Evolutionary conservation across 2,329 filamentous ascomycete species (phyloP), one percentile per base, ranked within the genome.

Genomic region (Laburnicola sp.): DNA sequence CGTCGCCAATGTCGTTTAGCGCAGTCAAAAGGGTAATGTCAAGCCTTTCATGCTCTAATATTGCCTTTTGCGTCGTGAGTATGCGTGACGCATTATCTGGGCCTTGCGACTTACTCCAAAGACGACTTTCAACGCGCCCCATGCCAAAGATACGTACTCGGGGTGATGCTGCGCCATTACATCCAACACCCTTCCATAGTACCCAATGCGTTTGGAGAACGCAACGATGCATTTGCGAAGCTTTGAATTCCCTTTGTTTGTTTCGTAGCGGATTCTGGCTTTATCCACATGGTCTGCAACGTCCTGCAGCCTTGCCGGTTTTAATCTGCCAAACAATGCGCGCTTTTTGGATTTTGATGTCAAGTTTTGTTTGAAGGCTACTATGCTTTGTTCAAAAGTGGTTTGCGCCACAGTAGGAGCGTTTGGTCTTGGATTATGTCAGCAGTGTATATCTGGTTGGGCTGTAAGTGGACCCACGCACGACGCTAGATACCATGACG

Each of bases 91-190:
- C 10, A 2, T 7, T 28, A n/a, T 21, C 5, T 39, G 11, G 5
- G 8, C 1, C 16, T 32, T 10, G 38, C 3, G 7, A 40, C 53
- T 50, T 47, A 59, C 58, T 30, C 42, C 45, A 45, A 64, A 64
- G 23, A 68, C 23, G 25, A 66, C 43, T 40, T 66, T 66, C 44
- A 69, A 55, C 5, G 62, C 53, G 10, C 62, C 63, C 63, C 64
- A 68, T 4, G 53, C 64, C 22, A 69, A 48, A 3, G 60, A 53
- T 6, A 64, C 58, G 37, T 67, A 67, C 46, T 69, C 63, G n/a
- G 65, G 64, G 53, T 68, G 64, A 32, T 65, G 62, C 49, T 67
- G 62, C 5, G 54, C 60, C 42, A 66, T 42, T 7, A 62, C 61
- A 48, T 65, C 61, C 32, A 66, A 53, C 2, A 65, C 48, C 10